These are phyloP conservation scores for Orychophragmus violaceus DNA, from an alignment of 345 rosid species.

Conservation along the genomic window DNA sequence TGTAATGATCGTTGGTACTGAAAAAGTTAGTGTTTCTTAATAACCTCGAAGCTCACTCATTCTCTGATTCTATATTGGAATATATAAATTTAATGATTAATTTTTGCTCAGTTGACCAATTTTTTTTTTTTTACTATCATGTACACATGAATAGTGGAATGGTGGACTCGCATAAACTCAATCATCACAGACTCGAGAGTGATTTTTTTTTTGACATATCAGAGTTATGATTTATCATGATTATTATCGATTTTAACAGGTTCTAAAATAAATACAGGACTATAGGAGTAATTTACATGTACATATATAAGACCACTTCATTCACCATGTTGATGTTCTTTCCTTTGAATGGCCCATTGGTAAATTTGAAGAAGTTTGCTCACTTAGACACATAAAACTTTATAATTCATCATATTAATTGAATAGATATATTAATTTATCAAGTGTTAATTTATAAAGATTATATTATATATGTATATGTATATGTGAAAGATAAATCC, in stretches of 20 bases:
- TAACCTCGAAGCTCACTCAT: slow-evolving; percentile 28
- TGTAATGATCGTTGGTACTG: slow-evolving; percentile 23
- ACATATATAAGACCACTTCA: no score
- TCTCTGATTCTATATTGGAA: background rate
- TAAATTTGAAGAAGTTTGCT: background rate
- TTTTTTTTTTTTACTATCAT: background rate
- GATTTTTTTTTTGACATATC: no score
- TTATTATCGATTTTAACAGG: background rate
- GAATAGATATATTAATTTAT: no score
- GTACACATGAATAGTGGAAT: background rate
- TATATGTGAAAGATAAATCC: no score
- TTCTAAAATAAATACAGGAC: background rate
- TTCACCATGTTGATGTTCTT: background rate
- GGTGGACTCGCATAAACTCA: slow-evolving; percentile 1
- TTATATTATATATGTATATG: no score
- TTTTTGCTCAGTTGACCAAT: no score
- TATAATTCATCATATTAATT: no score
- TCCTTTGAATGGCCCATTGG: background rate
- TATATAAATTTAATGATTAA: slow-evolving; percentile 3
- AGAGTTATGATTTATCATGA: background rate
- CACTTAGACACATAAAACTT: no score
- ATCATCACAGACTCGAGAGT: slow-evolving; percentile 14
- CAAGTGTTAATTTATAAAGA: no score
- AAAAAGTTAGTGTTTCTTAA: slow-evolving; percentile 4
- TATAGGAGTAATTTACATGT: background rate